Conservation (phyloP, 225 moss, liverwort and hornwort genomes). For the Pseudisothecium myosuroides region DNA sequence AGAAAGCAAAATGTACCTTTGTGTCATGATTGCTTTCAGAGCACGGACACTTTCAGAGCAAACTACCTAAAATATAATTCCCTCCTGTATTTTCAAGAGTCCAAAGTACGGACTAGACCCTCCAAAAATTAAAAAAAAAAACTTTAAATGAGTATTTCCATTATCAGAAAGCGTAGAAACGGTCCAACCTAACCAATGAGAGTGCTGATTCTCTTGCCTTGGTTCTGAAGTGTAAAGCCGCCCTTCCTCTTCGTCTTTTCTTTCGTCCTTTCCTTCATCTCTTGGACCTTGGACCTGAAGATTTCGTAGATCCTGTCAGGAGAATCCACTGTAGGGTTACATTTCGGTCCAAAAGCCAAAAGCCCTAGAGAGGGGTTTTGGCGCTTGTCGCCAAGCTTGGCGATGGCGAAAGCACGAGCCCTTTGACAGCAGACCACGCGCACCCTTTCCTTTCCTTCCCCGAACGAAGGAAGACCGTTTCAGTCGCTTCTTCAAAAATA, state of each 20-base stretch:
- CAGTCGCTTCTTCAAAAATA: background rate
- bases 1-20: too few relatives aligned
- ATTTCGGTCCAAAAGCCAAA: background rate
- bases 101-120: background rate
- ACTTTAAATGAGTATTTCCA: background rate
- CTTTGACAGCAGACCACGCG: background rate
- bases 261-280: background rate
- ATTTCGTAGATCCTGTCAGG: background rate
- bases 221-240: background rate
- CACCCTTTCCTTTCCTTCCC: background rate
- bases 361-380: background rate
- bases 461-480: background rate
- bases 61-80: too few relatives aligned
- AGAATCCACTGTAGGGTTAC: background rate
- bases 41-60: too few relatives aligned
- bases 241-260: background rate
- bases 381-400: background rate
- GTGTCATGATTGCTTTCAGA: too few relatives aligned
- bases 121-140: too few relatives aligned
- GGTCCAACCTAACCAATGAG: background rate
- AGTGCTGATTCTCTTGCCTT: background rate
- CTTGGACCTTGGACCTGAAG: background rate
- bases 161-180: background rate
- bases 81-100: too few relatives aligned
- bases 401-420: background rate